A percentile compares a stretch with the other conserved stretches of the same genome.
phyloP scores from a whole-genome alignment of 768 basidiomycete genomes.

The Lanmaoa rubissima region DNA sequence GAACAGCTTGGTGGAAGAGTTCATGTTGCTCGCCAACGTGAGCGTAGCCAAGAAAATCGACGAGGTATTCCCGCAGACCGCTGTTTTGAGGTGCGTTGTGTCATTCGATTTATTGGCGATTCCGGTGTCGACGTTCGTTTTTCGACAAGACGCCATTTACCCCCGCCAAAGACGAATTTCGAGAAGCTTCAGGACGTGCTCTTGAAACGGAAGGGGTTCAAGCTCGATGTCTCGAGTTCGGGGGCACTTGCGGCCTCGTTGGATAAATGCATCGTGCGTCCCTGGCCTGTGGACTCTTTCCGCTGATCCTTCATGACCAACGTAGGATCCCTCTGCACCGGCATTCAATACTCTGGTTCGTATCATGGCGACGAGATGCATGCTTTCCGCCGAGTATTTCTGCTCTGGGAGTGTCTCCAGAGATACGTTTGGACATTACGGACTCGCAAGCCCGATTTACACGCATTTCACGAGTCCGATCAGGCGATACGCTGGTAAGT shows the following conservation, averaged over 20 bases:
- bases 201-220: conserved; percentile 77
- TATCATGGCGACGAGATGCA: conserved; percentile 98
- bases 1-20: conserved; percentile 96
- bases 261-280: conserved; percentile 79
- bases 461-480: conserved; percentile 99
- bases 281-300: not conserved
- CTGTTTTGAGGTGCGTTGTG: conserved; percentile 69
- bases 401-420: conserved; percentile 90
- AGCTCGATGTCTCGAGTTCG: conserved; percentile 87
- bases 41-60: conserved; percentile 91
- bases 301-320: not conserved
- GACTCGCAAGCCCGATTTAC: conserved; percentile 95
- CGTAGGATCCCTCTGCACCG: conserved; percentile 75
- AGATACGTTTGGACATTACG: conserved; percentile 95
- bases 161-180: conserved; percentile 91
- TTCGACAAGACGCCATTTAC: conserved; percentile 73
- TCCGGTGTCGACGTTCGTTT: not conserved
- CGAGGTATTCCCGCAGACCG: conserved; percentile 93
- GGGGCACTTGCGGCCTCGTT: conserved; percentile 85
- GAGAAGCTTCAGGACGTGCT: conserved; percentile 94
- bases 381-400: conserved; percentile 98
- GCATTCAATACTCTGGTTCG: conserved; percentile 97
- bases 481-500: conserved; percentile 85
- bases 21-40: conserved; percentile 98
- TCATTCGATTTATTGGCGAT: not conserved